These are phyloP conservation scores for Tylopilus rubrobrunneus DNA, from an alignment of 768 basidiomycete genomes.

Conservation along the genomic window DNA sequence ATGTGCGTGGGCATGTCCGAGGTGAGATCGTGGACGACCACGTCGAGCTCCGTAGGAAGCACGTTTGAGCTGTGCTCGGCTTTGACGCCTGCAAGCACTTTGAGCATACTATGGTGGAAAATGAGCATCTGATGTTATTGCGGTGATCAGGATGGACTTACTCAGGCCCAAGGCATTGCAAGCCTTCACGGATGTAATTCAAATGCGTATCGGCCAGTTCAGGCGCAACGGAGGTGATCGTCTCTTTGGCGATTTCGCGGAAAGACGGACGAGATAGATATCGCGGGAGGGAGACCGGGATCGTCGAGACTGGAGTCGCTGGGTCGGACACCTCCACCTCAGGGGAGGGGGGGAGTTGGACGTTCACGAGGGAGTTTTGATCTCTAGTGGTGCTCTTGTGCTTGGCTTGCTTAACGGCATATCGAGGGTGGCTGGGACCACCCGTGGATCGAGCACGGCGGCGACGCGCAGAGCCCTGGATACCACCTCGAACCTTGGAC, in stretches of 20 bases:
- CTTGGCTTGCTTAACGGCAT: constrained; percentile 38
- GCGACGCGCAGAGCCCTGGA: constrained; percentile 34
- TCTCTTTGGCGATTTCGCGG: constrained; percentile 9
- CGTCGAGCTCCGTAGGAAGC: constrained; percentile 28
- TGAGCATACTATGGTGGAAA: constrained; percentile 23
- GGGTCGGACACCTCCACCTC: constrained; percentile 6
- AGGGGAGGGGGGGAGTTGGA: constrained; percentile 25
- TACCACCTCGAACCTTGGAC: constrained; percentile 25
- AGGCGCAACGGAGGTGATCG: constrained; percentile 22
- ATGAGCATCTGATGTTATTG: constrained; percentile 5
- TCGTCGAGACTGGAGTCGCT: constrained; percentile 6
- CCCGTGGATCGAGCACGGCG: constrained; percentile 37
- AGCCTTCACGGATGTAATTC: constrained; percentile 26
- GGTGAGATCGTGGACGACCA: constrained; percentile 27
- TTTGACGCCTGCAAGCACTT: constrained; percentile 28
- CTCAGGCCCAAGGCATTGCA: constrained; percentile 27
- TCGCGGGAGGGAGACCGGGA: constrained; percentile 19
- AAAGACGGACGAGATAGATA: constrained; percentile 21
- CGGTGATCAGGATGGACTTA: constrained; percentile 1
- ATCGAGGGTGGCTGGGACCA: constrained; percentile 29
- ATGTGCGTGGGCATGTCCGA: constrained; percentile 32
- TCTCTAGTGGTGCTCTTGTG: constrained; percentile 22
- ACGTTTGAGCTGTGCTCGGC: constrained; percentile 15
- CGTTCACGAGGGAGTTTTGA: constrained; percentile 22
- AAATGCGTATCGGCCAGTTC: constrained; percentile 23